Base-by-base conservation (phyloP, 139 green algal genomes). In the Ettlia oleoabundans region DNA sequence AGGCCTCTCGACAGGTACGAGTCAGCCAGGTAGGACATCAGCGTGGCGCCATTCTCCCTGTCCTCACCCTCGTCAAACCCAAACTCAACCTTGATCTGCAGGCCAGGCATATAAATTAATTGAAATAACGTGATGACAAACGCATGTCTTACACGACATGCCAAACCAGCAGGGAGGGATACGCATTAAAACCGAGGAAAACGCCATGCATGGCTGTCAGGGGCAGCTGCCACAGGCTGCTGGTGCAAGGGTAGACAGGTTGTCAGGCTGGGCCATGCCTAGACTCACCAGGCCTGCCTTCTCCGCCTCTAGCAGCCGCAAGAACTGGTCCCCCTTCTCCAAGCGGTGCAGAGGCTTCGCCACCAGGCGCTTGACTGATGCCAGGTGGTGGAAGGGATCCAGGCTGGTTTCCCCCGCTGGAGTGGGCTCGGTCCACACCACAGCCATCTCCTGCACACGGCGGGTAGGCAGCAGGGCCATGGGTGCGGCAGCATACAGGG, bases 331-430 rank as follows among this genome's bases (percentile, higher is more conserved):
- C 3, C 62, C 76, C 33, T 81, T 83, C 0, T 87, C 43, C n/a
- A 96, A 94, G 4, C 53, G 33, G 0, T 13, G 0, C 37, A 97
- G 52, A 2, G 88, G 90, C 88, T 98, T 98, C 24, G 90, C 82
- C 8, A 68, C 67, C 72, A 98, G 89, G 26, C 91, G 88, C 68
- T 96, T 95, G 28, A 92, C 89, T 26, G 75, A 61, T 22, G 87
- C 93, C 53, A 91, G 92, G 15, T 80, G 87, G 69, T 97, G 93
- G 85, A 94, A 96, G 24, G 91, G 83, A 77, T 96, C 91, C 69
- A 95, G 83, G 18, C 83, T 65, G 6, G 78, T 55, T 71, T 92
- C 85, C 3, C 93, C 91, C 28, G 80, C 68, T 30, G 85, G n/a
- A 3, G 91, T 98, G 3, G 93, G 90, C 0, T 70, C 80, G 19